Conservation (phyloP, 2,329 filamentous ascomycete genomes). For the Daldinia eschscholtzii region DNA sequence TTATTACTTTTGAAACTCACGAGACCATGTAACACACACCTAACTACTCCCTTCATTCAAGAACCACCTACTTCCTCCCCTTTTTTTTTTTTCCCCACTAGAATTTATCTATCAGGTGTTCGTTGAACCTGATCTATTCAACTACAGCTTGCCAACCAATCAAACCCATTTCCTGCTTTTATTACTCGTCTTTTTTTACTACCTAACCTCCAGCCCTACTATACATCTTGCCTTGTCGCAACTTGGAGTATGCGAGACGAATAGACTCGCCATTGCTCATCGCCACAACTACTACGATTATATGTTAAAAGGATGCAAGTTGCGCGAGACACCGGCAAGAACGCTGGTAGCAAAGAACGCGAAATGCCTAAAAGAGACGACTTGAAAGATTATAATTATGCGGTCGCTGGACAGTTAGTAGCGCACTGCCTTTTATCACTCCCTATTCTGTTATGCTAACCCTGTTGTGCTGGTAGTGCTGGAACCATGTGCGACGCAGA, state of each 20-base stretch:
- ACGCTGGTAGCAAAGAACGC: slow-evolving; percentile 44
- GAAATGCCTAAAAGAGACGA: slow-evolving; percentile 69
- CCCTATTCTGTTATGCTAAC: slow-evolving; percentile 36
- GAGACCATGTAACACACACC: slow-evolving; percentile 26
- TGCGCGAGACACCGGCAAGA: slow-evolving; percentile 46
- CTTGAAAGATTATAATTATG: slow-evolving; percentile 77
- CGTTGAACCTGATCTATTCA: background rate
- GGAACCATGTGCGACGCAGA: slow-evolving; percentile 88
- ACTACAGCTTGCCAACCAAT: slow-evolving; percentile 18
- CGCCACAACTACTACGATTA: slow-evolving; percentile 8
- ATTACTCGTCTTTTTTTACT: slow-evolving; percentile 12
- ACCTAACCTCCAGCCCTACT: slow-evolving; percentile 16
- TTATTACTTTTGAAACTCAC: slow-evolving; percentile 8
- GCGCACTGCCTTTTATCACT: slow-evolving; percentile 13
- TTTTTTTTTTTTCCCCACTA: slow-evolving; percentile 8
- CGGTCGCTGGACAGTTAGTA: slow-evolving; percentile 87
- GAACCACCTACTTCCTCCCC: slow-evolving; percentile 3
- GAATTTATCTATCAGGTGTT: slow-evolving; percentile 11
- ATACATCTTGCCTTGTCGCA: background rate
- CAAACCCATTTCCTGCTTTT: slow-evolving; percentile 23
- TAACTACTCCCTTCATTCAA: slow-evolving; percentile 8
- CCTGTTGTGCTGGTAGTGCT: slow-evolving; percentile 69
- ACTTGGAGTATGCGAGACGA: slow-evolving; percentile 28
- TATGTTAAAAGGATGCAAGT: slow-evolving; percentile 40
- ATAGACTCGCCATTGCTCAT: slow-evolving; percentile 27